Evolutionary conservation across 2,329 filamentous ascomycete genomes (phyloP), one percentile per base, ranked within the genome.

Genomic region (Tolypocladium nubicola): DNA sequence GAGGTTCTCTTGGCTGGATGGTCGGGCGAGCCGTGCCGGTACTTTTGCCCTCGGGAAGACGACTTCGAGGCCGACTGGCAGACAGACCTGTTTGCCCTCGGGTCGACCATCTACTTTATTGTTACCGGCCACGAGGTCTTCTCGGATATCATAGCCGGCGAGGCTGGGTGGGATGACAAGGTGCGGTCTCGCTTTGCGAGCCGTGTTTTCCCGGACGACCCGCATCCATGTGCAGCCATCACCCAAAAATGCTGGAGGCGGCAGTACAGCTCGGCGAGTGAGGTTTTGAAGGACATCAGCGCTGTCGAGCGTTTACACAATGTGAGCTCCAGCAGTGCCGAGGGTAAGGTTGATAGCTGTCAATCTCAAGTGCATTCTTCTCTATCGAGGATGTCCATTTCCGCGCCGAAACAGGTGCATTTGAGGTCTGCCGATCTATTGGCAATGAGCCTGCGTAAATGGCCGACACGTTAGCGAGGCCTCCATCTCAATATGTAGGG

Each of bases 31-130:
- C 26, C 26, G 10, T 56, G 50, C 47, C 53, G 56, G 50, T 62
- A 55, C 16, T 60, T n/a, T 47, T 62, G 55, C 16, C 62, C 61
- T 23, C 55, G 61, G 30, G 47, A 60, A 16, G 59, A 61, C 16
- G 23, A 33, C 26, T 50, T 52, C 10, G 21, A 56, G 13, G 60
- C 59, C 21, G 43, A 58, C 38, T 33, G 56, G 21, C 58, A 58
- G 35, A 65, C 61, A 41, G 63, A 65, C 53, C 50, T 65, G 54
- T 65, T 63, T 56, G 61, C 61, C 7, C 60, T 65, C 13, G 62
- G 58, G 1, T 63, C 58, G 19, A 61, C 59, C 3, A 62, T 64
- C 7, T 61, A 63, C 49, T 64, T 63, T 21, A 57, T 64, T 19
- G 57, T 63, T 38, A 60, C 55, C 13, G 59, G 63, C 14, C 47